Percentiles rank a stretch among this genome's conserved stretches.
phyloP scores from a whole-genome alignment of 2,329 filamentous ascomycete genomes.

The Colletotrichum australisinense region DNA sequence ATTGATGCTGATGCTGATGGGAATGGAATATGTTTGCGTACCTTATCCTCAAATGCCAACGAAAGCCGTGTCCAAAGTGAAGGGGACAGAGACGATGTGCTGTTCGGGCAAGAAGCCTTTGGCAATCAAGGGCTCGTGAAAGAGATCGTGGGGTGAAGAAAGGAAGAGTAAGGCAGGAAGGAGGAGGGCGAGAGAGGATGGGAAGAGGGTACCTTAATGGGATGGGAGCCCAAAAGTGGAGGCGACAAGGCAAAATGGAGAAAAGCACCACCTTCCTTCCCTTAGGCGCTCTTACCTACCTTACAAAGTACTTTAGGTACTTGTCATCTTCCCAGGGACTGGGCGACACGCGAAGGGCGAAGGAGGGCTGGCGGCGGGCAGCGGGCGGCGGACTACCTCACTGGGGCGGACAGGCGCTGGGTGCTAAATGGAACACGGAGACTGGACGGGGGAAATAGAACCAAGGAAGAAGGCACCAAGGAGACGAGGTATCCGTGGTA shows the following conservation, averaged over 20 bases:
- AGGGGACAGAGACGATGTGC: slow-evolving; percentile 31
- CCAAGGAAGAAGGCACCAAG: not conserved
- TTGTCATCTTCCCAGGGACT: not conserved
- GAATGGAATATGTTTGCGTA: not conserved
- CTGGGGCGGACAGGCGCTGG: slow-evolving; percentile 19
- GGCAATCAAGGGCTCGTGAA: slow-evolving; percentile 24
- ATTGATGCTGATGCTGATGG: slow-evolving; percentile 11
- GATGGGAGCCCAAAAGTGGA: slow-evolving; percentile 36
- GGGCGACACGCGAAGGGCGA: not conserved
- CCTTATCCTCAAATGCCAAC: slow-evolving; percentile 10
- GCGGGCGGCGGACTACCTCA: slow-evolving; percentile 26
- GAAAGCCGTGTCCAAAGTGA: slow-evolving; percentile 34
- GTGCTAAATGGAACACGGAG: not conserved
- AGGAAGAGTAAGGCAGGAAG: slow-evolving; percentile 7
- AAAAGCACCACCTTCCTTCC: not conserved
- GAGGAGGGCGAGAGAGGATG: slow-evolving; percentile 6
- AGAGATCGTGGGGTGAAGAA: slow-evolving; percentile 36
- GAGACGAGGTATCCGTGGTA: not conserved
- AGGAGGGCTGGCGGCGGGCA: not conserved
- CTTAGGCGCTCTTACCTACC: not conserved
- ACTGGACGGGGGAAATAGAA: not conserved
- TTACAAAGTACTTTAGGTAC: too few species aligned
- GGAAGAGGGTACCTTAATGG: slow-evolving; percentile 34
- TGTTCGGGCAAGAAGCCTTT: slow-evolving; percentile 24
- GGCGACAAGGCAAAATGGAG: slow-evolving; percentile 30